Base-by-base conservation (phyloP, 1,284 basidiomycete genomes). In the Bondarzewia mesenterica region DNA sequence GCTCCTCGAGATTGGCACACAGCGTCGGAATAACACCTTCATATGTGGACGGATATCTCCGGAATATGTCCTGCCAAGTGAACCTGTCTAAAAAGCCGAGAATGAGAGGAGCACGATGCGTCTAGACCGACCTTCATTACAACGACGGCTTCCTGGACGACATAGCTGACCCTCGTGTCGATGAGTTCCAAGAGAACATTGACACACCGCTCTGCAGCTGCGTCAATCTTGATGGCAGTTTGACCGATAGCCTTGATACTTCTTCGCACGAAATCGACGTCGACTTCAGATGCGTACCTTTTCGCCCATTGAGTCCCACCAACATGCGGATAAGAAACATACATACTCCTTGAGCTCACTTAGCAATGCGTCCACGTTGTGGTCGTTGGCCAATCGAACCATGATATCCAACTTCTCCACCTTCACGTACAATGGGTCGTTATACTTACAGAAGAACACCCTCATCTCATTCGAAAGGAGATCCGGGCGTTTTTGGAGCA, bases 361-460 rank as follows among this genome's bases (percentile, higher is more conserved):
- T 54, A 99, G 70, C 37, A 99, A 76, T 42, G 93, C 92, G 63
- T 96, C 89, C 3, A 97, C 91, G 57, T 98, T 99, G 62, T 84
- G 85, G 52, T 96, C 93, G 26, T 79, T 79, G 3, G 93, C 94
- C 47, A 99, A 72, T 48, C 93, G 82, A 53, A 97, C 93, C 94
- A 99, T 98, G 66, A 98, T 97, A 59, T 97, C 96, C 53, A 99
- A 72, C 67, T 99, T 99, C 66, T 96, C 95, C 45, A 98, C 80
- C 70, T 99, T 99, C 67, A 98, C 93, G 63, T 99, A 99, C 27
- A 94, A 74, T 2, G 96, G 95, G 62, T 99, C 96, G 65, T 98
- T 99, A 73, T 99, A 99, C 67, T 99, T 99, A 85, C 96, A 99
- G 74, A 99, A 99, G 68, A 99, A 99, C 21, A 99, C 94, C 50